Evolutionary conservation across 805 yeast genomes (phyloP), one percentile per base, ranked within the genome.

Genomic region (Candida berthetii): DNA sequence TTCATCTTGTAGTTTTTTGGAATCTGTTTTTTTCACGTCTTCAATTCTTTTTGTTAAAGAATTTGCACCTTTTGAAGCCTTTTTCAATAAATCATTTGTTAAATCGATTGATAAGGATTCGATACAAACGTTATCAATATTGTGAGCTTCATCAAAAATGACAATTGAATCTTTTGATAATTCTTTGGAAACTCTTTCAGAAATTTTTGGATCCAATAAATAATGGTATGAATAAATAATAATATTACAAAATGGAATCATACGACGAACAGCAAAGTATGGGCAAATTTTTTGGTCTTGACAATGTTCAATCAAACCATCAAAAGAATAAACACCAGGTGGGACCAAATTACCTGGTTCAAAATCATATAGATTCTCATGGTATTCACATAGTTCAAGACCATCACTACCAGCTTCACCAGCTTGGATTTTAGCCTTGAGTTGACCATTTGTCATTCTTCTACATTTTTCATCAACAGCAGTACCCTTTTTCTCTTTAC

Each of bases 141-240:
- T 93, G 62, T 93, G 99, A 37, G 99, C 99, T 67, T 93, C 99
- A 66, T 93, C 99, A 58, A 93, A 93, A 32, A 93, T 95, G 47
- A 93, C 85, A 45, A 93, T 93, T 41, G 95, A 77, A 56, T 93
- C 98, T 50, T 89, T 87, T 16, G 96, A 85, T 39, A 93, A 74
- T 57, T 93, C 98, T 48, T 74, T 78, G 5, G 97, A 89, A 17
- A 93, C 99, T 46, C 99, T 71, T 49, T 89, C 96, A 2, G 98
- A 93, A 60, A 93, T 93, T 58, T 93, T 93, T 17, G 99, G 99
- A 60, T 93, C 99, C 50, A 93, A 71, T 43, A 93, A 68, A 71
- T 93, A 93, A 65, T 93, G 99, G 64, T 93, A 93, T 3, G 98
- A 91, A 65, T 93, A 93, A 65, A 93, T 93, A 47, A 93, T 83